Conservation (phyloP, 2,329 filamentous ascomycete genomes). For the Ophiostoma sp. region DNA sequence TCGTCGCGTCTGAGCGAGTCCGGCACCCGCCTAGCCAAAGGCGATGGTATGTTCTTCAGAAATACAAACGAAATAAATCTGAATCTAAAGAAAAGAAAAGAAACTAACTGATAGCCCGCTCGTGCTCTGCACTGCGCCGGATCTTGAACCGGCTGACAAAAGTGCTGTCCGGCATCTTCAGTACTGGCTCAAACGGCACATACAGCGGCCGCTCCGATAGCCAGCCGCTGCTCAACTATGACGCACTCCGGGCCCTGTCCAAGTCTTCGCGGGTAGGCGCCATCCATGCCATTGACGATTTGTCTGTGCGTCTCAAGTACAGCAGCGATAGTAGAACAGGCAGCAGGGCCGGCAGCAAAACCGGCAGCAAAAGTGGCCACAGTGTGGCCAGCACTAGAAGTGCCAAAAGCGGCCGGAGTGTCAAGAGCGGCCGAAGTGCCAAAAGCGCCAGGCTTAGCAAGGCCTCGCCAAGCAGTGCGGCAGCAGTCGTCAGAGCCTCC, state of each 20-base stretch:
- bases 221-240: conserved; percentile 40
- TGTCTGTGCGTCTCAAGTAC: conserved; percentile 37
- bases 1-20: conserved; percentile 38
- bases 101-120: conserved; percentile 32
- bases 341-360: conserved; percentile 26
- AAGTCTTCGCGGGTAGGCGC: conserved; percentile 45
- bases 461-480: background rate
- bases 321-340: conserved; percentile 24
- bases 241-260: conserved; percentile 44
- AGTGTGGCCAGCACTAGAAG: background rate
- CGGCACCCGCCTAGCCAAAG: conserved; percentile 42
- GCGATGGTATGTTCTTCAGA: conserved; percentile 42
- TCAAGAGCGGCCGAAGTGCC: background rate
- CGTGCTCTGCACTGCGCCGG: conserved; percentile 38
- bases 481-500: too few relatives aligned
- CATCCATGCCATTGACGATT: conserved; percentile 44
- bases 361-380: conserved; percentile 14
- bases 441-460: background rate
- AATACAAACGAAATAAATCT: background rate
- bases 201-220: background rate
- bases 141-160: conserved; percentile 42
- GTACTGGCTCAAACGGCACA: conserved; percentile 30
- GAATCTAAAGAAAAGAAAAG: background rate
- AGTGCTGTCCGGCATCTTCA: conserved; percentile 40
- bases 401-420: background rate